Percentiles rank a stretch among this genome's conserved stretches.
phyloP scores from a whole-genome alignment of 352 stramenopile species.

The Globisporangium yorkense region DNA sequence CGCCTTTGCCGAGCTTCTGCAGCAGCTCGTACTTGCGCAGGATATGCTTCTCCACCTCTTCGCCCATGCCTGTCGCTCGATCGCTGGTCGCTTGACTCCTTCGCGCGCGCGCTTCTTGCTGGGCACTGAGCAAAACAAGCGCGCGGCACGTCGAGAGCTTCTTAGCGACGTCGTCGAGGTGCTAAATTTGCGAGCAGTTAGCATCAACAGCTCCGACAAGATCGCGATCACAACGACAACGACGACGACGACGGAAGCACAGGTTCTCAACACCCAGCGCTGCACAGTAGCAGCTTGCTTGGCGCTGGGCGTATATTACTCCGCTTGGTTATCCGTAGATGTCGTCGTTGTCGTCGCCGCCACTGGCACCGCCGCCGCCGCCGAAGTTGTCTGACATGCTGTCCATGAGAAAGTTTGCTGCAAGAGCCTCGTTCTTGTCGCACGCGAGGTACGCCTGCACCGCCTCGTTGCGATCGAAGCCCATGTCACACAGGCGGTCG shows the following conservation, averaged over 20 bases:
- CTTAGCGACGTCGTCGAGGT: not conserved
- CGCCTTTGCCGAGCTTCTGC: constrained; percentile 91
- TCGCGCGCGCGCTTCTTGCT: not conserved
- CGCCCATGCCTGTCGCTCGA: constrained; percentile 56
- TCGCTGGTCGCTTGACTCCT: not conserved
- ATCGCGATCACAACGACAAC: not conserved
- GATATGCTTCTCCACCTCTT: constrained; percentile 93
- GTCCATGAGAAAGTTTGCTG: constrained; percentile 99
- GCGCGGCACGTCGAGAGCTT: not conserved
- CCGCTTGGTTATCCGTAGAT: constrained; percentile 70
- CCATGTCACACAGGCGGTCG: constrained; percentile 77
- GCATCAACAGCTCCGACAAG: too few relatives aligned
- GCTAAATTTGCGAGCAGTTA: not conserved
- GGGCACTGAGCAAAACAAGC: not conserved
- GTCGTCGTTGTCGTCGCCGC: constrained; percentile 76
- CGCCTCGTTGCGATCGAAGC: constrained; percentile 89
- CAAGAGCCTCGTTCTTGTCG: constrained; percentile 99
- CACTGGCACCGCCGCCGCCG: constrained; percentile 29
- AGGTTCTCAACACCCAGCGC: constrained; percentile 1
- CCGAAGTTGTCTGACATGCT: constrained; percentile 66
- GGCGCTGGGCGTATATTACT: not conserved
- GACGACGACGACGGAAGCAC: not conserved
- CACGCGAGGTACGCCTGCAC: constrained; percentile 98
- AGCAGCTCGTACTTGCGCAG: constrained; percentile 91
- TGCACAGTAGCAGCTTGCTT: not conserved